Conservation (phyloP, 768 basidiomycete genomes). For the Lentinula aciculospora region DNA sequence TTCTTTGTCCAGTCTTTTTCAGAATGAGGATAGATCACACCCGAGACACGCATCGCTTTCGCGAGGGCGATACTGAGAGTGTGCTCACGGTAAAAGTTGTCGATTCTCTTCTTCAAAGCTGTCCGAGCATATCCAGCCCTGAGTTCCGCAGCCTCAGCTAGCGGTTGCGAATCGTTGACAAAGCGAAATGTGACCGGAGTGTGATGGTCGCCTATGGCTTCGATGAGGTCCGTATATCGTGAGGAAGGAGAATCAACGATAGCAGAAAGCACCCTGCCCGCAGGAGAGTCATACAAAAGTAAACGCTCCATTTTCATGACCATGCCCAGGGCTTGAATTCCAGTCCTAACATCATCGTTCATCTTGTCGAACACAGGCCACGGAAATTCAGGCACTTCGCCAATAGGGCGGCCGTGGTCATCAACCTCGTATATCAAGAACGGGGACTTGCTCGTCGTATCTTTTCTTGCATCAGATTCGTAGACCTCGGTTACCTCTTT, state of each 20-base stretch:
- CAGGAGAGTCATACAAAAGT: background rate
- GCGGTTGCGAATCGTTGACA: background rate
- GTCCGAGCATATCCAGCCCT: background rate
- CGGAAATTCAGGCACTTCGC: background rate
- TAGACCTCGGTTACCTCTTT: conserved; percentile 12
- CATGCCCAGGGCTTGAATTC: background rate
- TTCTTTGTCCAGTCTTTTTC: background rate
- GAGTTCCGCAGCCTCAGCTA: background rate
- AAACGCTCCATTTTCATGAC: background rate
- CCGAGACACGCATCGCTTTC: background rate
- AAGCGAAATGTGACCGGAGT: background rate
- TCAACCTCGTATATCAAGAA: conserved; percentile 22
- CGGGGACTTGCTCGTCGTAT: background rate
- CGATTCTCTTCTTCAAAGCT: background rate
- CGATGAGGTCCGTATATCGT: background rate
- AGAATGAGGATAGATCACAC: conserved; percentile 2
- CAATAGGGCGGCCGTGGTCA: conserved; percentile 8
- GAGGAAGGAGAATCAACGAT: background rate
- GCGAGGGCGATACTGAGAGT: background rate
- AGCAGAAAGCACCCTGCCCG: background rate
- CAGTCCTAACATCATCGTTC: background rate
- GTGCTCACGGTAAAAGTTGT: background rate
- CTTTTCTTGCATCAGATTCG: background rate
- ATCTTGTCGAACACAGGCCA: conserved; percentile 5
- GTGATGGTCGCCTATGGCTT: background rate